Conservation (phyloP, 345 rosid genomes). For the Acer saccharum region DNA sequence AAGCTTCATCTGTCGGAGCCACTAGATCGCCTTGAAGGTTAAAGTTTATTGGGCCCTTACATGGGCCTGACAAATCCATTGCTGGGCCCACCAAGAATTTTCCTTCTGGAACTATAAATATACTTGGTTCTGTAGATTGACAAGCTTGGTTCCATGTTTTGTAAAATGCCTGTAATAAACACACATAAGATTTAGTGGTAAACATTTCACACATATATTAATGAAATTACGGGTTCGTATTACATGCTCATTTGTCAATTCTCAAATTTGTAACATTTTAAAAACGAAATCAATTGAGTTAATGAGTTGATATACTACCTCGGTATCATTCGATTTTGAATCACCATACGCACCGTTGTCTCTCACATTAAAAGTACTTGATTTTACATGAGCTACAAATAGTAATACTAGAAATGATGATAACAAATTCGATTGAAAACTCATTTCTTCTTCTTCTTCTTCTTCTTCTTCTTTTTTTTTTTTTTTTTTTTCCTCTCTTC, state of each 20-base stretch:
- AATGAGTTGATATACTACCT: slow-evolving; percentile 14
- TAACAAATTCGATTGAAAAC: not conserved
- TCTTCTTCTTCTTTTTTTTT: no score
- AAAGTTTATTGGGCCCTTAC: slow-evolving; percentile 22
- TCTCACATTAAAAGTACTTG: slow-evolving; percentile 6
- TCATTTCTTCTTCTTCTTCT: not conserved
- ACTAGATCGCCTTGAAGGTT: slow-evolving; percentile 11
- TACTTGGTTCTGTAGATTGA: not conserved
- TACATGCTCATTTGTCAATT: no score
- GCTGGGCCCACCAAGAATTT: slow-evolving; percentile 14
- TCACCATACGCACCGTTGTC: slow-evolving; percentile 22
- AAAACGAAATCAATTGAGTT: not conserved
- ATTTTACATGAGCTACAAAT: not conserved
- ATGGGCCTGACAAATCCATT: slow-evolving; percentile 24
- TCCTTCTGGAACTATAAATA: slow-evolving; percentile 27
- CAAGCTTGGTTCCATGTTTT: slow-evolving; percentile 33
- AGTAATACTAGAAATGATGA: not conserved
- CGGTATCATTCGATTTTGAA: slow-evolving; percentile 19
- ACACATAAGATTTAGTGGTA: not conserved
- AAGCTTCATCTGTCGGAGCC: slow-evolving; percentile 14
- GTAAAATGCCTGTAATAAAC: slow-evolving; percentile 21
- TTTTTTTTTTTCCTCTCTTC: not conserved
- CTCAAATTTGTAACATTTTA: no score
- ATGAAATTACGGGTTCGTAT: no score
- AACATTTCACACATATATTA: no score